Base-by-base conservation (phyloP, 805 yeast species). In the Starmerella vaccinii region DNA sequence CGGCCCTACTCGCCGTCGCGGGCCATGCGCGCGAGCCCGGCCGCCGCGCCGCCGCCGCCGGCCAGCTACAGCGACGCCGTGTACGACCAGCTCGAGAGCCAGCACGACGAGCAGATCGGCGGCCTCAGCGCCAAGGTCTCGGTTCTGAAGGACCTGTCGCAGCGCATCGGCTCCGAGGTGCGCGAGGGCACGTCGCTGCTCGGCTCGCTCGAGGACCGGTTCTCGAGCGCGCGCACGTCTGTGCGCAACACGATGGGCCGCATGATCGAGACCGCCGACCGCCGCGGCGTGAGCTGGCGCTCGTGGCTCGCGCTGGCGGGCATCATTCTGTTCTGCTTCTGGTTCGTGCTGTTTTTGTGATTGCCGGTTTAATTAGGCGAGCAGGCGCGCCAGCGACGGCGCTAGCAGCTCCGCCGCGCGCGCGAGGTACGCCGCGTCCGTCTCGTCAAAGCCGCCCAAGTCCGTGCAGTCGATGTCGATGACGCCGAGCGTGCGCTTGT, bases 391-490 rank as follows among this genome's bases (percentile, higher is more conserved):
- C 6, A 32, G 80, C 13, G 78, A 68, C 5, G 70, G 62, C 1
- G 75, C 74, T 30, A 89, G 74, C 35, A 69, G 49, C 2, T 49
- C 54, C 1, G 82, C 85, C 49, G 90, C 68, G 42, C 66, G 56
- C 62, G 84, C 92, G 55, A 90, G 70, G 51, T 69, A 73, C 46
- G 68, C 55, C 55, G 70, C 65, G 61, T 90, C 98, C 1, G 63
- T 60, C 29, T 75, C 77, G 58, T 76, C 81, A 62, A 92, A 90
- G 0, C 90, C 95, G 9, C 72, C 61, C 39, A 68, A 63, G 10
- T 68, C 76, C 49, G 79, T 65, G 63, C 95, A 85, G 64, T 90
- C 98, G 35, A 90, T 74, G 63, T 92, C 97, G 47, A 90, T 71
- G 5, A 90, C 97, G 5, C 92, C 97, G 18, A 76, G 59, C 1